Percentiles rank a stretch among this genome's conserved stretches.
phyloP scores from a whole-genome alignment of 495 filamentous ascomycete genomes.

The Penicillium psychrofluorescens region DNA sequence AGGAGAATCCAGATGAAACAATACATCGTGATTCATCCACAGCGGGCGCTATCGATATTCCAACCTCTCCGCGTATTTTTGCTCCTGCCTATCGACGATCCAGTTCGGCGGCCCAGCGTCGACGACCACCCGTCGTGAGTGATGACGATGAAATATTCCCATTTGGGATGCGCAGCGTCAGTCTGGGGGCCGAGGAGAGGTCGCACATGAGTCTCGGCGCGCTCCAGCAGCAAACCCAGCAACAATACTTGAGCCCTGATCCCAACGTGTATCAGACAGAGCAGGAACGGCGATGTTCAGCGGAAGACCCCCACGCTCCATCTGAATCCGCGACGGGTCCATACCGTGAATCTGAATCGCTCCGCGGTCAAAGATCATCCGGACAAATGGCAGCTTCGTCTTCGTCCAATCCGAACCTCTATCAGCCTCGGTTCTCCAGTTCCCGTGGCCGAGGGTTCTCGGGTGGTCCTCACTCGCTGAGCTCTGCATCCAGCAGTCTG shows the following conservation, averaged over 20 bases:
- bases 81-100: slow-evolving; percentile 57
- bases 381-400: slow-evolving; percentile 33
- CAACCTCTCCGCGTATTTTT: slow-evolving; percentile 62
- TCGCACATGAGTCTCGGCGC: slow-evolving; percentile 51
- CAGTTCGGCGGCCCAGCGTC: slow-evolving; percentile 71
- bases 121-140: slow-evolving; percentile 41
- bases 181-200: slow-evolving; percentile 63
- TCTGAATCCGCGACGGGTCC: slow-evolving; percentile 38
- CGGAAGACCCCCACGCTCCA: slow-evolving; percentile 14
- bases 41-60: slow-evolving; percentile 75
- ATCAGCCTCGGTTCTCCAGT: slow-evolving; percentile 34
- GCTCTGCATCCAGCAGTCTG: slow-evolving; percentile 38
- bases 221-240: slow-evolving; percentile 43
- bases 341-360: slow-evolving; percentile 29
- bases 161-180: slow-evolving; percentile 67
- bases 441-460: slow-evolving; percentile 36
- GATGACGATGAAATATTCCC: slow-evolving; percentile 57
- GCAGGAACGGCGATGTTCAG: slow-evolving; percentile 18
- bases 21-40: slow-evolving; percentile 38
- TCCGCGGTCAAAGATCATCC: slow-evolving; percentile 20
- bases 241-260: slow-evolving; percentile 13
- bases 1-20: slow-evolving; percentile 29
- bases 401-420: slow-evolving; percentile 27
- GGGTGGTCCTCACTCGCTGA: slow-evolving; percentile 32
- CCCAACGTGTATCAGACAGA: slow-evolving; percentile 17